Conservation (phyloP, 441 rosid genomes). For the Jatropha multifida region DNA sequence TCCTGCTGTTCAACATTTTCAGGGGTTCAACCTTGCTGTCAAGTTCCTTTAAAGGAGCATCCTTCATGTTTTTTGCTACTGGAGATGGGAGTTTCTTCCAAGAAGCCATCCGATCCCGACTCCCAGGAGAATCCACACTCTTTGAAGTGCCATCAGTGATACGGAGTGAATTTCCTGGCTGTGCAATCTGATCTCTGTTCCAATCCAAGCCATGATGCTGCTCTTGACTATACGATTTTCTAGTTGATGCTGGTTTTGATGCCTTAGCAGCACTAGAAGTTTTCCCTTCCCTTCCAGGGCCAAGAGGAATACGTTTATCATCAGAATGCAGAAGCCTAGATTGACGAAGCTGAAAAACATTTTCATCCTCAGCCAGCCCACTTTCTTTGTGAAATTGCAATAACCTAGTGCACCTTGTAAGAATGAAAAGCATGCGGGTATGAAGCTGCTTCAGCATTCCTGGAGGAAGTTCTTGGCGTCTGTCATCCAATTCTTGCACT, state of each 20-base stretch:
- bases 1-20: conserved; percentile 34
- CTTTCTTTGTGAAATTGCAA: conserved; percentile 99
- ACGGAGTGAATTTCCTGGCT: conserved; percentile 40
- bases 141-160: conserved; percentile 45
- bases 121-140: conserved; percentile 59
- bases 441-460: conserved; percentile 92
- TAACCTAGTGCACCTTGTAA: conserved; percentile 93
- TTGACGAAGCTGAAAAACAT: conserved; percentile 69
- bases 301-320: conserved; percentile 58
- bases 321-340: conserved; percentile 72
- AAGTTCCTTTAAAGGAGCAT: conserved; percentile 49
- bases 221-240: conserved; percentile 96
- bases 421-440: conserved; percentile 97
- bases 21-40: conserved; percentile 55
- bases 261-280: conserved; percentile 59
- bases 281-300: conserved; percentile 54
- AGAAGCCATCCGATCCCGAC: conserved; percentile 76
- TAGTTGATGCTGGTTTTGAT: conserved; percentile 48
- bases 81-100: conserved; percentile 93
- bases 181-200: conserved; percentile 54
- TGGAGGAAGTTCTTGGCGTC: conserved; percentile 94
- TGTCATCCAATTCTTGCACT: conserved; percentile 97
- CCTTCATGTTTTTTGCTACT: conserved; percentile 52
- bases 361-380: conserved; percentile 81
- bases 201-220: conserved; percentile 68